Base-by-base conservation (phyloP, 2,329 filamentous ascomycete species). In the Pseudogymnoascus verrucosus region DNA sequence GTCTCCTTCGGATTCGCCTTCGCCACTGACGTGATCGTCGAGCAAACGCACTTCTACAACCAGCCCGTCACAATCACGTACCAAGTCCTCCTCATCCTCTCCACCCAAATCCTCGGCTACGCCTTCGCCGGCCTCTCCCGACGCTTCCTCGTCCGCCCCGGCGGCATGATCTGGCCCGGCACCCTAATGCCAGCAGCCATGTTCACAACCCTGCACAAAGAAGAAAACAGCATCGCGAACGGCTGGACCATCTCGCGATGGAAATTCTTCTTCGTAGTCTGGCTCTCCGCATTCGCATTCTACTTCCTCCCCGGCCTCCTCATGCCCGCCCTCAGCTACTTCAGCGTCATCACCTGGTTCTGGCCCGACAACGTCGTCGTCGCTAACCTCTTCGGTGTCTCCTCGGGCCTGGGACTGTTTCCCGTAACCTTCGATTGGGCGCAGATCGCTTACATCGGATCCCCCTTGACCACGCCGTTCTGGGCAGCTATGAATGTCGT, bases 391-490 rank as follows among this genome's bases (percentile, higher is more conserved):
- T 96, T 96, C 71, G 91, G 91, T 14, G 89, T 93, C 14, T 84
- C 86, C n/a, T 93, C 91, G 1, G 91, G 91, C 2, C 81, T 96
- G 12, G 91, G 91, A 0, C 77, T 96, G 36, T 91, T 96, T 66
- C 91, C 91, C 0, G 73, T 96, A 70, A 96, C 91, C 0, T 96
- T 96, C 71, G 91, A 96, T 77, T 96, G 91, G 91, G 89, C 90
- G 0, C 91, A 96, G 72, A 88, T 96, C 66, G 91, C 91, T 0
- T 88, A 74, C 71, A 95, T 96, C 69, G 91, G 91, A 14, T 95
- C 90, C 3, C 91, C 89, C 0, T 78, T 96, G 5, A 81, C 95
- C 14, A 91, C 91, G 0, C 91, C 91, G 0, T 95, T 93, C 74
- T 92, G 91, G 90, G 89, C 90, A 42, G 88, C 90, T 7, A 85